Conservation (phyloP, 805 yeast genomes). For the Limtongia smithiae region DNA sequence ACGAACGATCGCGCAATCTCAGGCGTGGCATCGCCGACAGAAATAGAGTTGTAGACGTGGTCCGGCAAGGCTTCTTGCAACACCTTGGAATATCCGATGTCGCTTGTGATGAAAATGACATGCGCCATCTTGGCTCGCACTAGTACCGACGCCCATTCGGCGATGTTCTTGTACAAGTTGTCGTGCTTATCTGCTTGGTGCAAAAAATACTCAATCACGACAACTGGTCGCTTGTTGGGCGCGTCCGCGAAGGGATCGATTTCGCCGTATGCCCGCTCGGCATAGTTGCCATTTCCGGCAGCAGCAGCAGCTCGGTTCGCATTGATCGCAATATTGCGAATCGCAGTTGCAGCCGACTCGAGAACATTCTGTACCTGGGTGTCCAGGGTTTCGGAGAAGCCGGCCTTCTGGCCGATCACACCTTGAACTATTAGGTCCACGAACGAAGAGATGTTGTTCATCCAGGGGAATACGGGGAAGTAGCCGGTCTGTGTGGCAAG, state of each 20-base stretch:
- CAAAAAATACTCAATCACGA: constrained; percentile 73
- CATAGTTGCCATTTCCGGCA: constrained; percentile 1
- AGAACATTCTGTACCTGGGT: constrained; percentile 78
- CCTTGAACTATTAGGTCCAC: constrained; percentile 86
- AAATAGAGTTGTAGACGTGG: constrained; percentile 73
- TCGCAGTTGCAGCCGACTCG: constrained; percentile 63
- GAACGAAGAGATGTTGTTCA: constrained; percentile 71
- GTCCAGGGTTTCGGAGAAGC: constrained; percentile 78
- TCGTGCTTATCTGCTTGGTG: constrained; percentile 58
- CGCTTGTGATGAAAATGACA: constrained; percentile 83
- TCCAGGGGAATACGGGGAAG: constrained; percentile 91
- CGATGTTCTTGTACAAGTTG: constrained; percentile 65
- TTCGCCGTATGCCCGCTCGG: constrained; percentile 34
- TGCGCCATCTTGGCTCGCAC: constrained; percentile 80
- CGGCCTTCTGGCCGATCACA: constrained; percentile 89
- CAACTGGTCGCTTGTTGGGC: constrained; percentile 80
- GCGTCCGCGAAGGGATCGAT: constrained; percentile 81
- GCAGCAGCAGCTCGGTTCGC: too few species aligned
- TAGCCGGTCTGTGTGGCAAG: constrained; percentile 81
- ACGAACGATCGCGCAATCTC: constrained; percentile 70
- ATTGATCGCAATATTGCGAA: constrained; percentile 55
- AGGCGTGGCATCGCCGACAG: constrained; percentile 76
- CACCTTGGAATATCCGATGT: constrained; percentile 68
- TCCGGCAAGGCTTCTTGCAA: constrained; percentile 75
- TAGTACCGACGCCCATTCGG: constrained; percentile 85